Evolutionary conservation across 2,329 filamentous ascomycete genomes (phyloP), one percentile per base, ranked within the genome.

Genomic region (Gremmenia infestans): DNA sequence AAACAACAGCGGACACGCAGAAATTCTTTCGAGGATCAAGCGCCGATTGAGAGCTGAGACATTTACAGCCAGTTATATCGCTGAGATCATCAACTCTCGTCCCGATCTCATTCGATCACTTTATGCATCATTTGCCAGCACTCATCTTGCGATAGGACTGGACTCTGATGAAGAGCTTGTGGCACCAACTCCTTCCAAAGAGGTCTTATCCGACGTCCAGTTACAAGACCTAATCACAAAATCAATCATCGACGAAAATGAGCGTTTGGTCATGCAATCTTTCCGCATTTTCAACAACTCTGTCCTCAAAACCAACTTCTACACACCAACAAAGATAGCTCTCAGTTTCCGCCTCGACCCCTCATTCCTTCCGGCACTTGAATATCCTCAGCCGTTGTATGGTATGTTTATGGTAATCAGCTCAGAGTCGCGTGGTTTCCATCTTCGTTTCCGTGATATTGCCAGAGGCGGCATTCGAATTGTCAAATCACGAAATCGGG

Each of bases 391-490:
- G 72, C 90, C 87, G 6, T 80, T 99, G 8, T 99, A 94, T 67
- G 94, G 94, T 62, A 99, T 99, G 94, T 99, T 99, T 81, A 81
- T 99, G 51, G 89, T 99, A 63, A 97, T 99, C 72, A 91, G 91
- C 67, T 93, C 94, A 11, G 94, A 99, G 74, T 96, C 95, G 68
- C 87, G 94, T 62, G 94, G 94, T 37, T 99, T 99, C 80, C 94
- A 99, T 73, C 82, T 99, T 15, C 90, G 94, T 45, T 99, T 99
- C 84, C 86, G 93, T 67, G 94, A 99, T 68, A 96, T 99, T 68
- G 88, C 94, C 51, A 90, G 94, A 70, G 94, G 94, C 63, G 94
- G 94, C 72, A 99, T 99, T 67, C 91, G 94, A 63, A 99, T 99
- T 61, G 94, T 99, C 74, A 97, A 97, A 80, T 97, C 93, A 56